Percentiles rank a stretch among this genome's conserved stretches.
Evolutionary conservation across 306 rosid genomes (phyloP).

Genomic region (Prinsepia uniflora): DNA sequence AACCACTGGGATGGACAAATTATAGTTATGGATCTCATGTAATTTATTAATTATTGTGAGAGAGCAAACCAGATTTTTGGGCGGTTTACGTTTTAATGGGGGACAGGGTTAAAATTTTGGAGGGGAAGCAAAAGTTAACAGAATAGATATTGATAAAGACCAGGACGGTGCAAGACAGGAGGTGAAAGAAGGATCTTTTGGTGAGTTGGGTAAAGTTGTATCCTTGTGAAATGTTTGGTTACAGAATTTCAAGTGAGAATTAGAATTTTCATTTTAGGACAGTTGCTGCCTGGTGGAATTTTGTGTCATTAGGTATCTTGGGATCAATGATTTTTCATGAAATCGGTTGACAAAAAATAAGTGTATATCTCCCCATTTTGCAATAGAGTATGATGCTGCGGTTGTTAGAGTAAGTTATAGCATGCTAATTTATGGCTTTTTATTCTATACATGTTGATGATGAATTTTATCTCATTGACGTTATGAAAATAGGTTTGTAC

Average conservation of each 20-base stretch:
- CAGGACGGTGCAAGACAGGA: not conserved
- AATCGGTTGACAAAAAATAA: not conserved
- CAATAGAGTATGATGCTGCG: not conserved
- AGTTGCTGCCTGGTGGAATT: not conserved
- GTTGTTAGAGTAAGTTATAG: not conserved
- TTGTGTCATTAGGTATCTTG: not conserved
- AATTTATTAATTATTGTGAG: not conserved
- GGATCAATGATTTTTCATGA: not conserved
- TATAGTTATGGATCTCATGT: conserved; percentile 12
- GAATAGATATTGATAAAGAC: not conserved
- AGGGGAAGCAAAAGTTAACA: not conserved
- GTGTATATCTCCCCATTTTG: too few relatives aligned
- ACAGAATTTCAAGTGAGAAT: not conserved
- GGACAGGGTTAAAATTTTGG: not conserved
- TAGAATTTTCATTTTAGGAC: not conserved
- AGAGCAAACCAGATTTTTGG: not conserved
- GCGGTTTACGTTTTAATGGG: not conserved
- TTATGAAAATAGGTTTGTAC: conserved; percentile 10
- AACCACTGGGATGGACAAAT: not conserved
- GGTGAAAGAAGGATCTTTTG: not conserved
- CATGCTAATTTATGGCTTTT: not conserved
- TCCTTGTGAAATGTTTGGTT: not conserved
- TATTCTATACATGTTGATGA: not conserved
- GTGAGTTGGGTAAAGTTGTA: not conserved
- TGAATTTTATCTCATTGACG: not conserved